A percentile compares a stretch with the other conserved stretches of the same genome.
phyloP scores from a whole-genome alignment of 768 basidiomycete genomes.

The Amanita polypyramis region DNA sequence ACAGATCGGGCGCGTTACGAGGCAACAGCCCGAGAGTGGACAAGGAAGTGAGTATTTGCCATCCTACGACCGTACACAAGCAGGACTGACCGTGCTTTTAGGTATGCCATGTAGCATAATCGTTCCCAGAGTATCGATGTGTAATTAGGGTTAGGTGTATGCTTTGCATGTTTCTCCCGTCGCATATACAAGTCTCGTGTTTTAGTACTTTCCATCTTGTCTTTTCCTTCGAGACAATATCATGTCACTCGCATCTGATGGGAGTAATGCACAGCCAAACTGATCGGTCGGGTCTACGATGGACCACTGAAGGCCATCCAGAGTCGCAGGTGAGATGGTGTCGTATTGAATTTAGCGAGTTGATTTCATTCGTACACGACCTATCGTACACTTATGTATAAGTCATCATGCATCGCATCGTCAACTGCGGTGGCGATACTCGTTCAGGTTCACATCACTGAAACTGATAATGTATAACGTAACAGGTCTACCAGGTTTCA shows the following conservation, averaged over 20 bases:
- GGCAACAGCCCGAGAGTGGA: slow-evolving; percentile 98
- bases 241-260: too few relatives aligned
- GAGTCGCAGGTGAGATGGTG: neutral
- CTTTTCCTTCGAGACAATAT: slow-evolving; percentile 6
- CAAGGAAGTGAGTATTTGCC: slow-evolving; percentile 77
- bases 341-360: neutral
- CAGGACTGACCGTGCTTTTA: slow-evolving; percentile 8
- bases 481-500: too few relatives aligned
- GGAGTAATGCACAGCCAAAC: neutral
- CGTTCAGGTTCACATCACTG: too few relatives aligned
- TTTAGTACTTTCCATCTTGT: slow-evolving; percentile 5
- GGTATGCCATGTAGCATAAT: slow-evolving; percentile 47
- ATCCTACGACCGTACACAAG: neutral
- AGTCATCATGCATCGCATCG: too few relatives aligned
- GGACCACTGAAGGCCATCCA: neutral
- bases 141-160: slow-evolving; percentile 21
- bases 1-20: slow-evolving; percentile 96
- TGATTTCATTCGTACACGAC: too few relatives aligned
- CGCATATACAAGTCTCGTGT: slow-evolving; percentile 6
- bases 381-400: too few relatives aligned
- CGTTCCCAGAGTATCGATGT: too few relatives aligned
- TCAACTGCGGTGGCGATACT: too few relatives aligned
- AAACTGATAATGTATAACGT: too few relatives aligned
- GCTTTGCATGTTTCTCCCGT: slow-evolving; percentile 19
- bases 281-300: too few relatives aligned